Base-by-base conservation (phyloP, 768 basidiomycete species). In the Boletus pseudo-olivaceus region DNA sequence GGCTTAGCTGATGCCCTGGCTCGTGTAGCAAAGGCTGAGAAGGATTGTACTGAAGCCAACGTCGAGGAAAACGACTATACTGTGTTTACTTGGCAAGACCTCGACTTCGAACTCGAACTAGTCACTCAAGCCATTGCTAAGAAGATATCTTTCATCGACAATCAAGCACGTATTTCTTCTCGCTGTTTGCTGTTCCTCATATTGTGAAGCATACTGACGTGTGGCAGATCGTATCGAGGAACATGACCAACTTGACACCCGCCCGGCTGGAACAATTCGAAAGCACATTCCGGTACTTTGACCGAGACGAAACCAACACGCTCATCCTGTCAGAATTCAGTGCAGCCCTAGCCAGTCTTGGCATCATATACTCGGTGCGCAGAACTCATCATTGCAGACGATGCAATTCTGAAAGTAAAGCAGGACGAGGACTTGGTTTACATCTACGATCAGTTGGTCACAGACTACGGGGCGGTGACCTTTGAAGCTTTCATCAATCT, bases 31-130 rank as follows among this genome's bases (percentile, higher is more conserved):
- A 74, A 68, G 0, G 86, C 85, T 1, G 92, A 98, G 62, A 76
- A 78, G 1, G 88, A 87, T 49, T 97, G 95, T 71, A 73, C 72
- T 4, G 82, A 83, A 7, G 95, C 94, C 10, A 97, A 98, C 56
- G 88, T 98, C 7, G 96, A 98, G 64, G 95, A 97, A 71, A 98
- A 97, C 66, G 96, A 98, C 67, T 90, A 95, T 68, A 96, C 93
- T 0, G 83, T 96, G 3, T 88, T 95, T 64, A 91, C 90, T 5
- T 84, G 78, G 58, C 88, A 92, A 70, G 95, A 98, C 68, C 78
- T 97, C 39, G 85, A 87, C 54, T 97, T 94, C 59, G 95, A 98
- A 72, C 77, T 94, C 1, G 87, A 87, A 67, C 76, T 94, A 12
- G 79, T 96, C 20, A 81, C 85, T 41, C 87, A 88, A 62, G 88